Percentiles rank a stretch among this genome's conserved stretches.
Conservation (phyloP, 2,329 filamentous ascomycete genomes). For the Reticulascus tulasneorum region DNA sequence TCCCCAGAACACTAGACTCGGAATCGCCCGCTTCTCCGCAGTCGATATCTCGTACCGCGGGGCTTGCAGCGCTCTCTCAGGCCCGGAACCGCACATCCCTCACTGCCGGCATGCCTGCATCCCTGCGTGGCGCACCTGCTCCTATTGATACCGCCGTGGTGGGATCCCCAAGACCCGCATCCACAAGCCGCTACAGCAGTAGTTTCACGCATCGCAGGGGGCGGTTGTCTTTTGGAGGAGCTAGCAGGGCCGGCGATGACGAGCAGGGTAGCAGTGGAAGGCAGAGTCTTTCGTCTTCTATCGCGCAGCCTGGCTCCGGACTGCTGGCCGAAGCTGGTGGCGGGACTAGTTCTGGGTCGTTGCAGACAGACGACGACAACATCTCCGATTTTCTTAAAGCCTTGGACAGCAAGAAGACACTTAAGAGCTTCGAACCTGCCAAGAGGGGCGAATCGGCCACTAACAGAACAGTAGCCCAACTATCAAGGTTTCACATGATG, state of each 20-base stretch:
- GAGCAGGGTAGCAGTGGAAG: conserved; percentile 78
- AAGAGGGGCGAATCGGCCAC: conserved; percentile 66
- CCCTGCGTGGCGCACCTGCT: conserved; percentile 62
- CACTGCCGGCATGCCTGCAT: conserved; percentile 71
- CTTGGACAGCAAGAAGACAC: conserved; percentile 82
- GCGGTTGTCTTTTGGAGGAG: conserved; percentile 71
- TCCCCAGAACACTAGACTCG: conserved; percentile 43
- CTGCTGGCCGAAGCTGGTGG: conserved; percentile 68
- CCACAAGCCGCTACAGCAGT: conserved; percentile 84
- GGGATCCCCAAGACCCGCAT: conserved; percentile 73
- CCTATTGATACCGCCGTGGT: conserved; percentile 62
- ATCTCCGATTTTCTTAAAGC: conserved; percentile 91
- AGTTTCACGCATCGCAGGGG: conserved; percentile 85
- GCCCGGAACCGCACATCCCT: conserved; percentile 68
- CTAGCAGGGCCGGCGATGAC: conserved; percentile 63
- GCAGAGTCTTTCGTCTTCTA: conserved; percentile 68
- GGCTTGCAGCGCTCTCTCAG: conserved; percentile 48
- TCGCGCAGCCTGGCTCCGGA: conserved; percentile 71
- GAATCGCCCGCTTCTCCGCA: conserved; percentile 54
- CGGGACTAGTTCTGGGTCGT: conserved; percentile 62
- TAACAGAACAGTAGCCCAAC: conserved; percentile 71
- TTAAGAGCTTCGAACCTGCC: conserved; percentile 70
- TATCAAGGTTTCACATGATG: conserved; percentile 85
- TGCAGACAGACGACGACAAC: conserved; percentile 79
- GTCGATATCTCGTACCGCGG: conserved; percentile 45